A percentile compares a stretch with the other conserved stretches of the same genome.
Conservation (phyloP, 495 filamentous ascomycete genomes). For the Penicillium dipodomyicola region DNA sequence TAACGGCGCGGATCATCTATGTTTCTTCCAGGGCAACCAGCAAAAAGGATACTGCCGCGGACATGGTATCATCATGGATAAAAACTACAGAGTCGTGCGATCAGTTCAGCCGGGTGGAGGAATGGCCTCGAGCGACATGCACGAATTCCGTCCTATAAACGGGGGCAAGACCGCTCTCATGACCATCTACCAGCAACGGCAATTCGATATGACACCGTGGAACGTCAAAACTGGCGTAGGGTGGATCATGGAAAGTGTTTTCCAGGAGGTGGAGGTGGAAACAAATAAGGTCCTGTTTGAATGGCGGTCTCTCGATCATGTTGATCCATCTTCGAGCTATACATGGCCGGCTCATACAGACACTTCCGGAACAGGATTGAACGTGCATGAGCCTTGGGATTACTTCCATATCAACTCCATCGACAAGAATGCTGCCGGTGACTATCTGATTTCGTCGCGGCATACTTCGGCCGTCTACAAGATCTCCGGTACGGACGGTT, state of each 20-base stretch:
- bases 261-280: constrained; percentile 52
- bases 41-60: constrained; percentile 54
- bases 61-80: constrained; percentile 54
- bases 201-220: constrained; percentile 52
- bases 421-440: constrained; percentile 55
- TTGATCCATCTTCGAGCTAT: constrained; percentile 46
- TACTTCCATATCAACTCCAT: constrained; percentile 67
- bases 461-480: constrained; percentile 58
- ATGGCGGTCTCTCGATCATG: constrained; percentile 52
- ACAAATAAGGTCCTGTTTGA: constrained; percentile 52
- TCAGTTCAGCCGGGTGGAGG: constrained; percentile 45
- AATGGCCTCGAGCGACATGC: constrained; percentile 50
- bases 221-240: constrained; percentile 48
- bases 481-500: constrained; percentile 57
- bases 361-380: constrained; percentile 45
- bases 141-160: constrained; percentile 50
- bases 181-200: constrained; percentile 55
- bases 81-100: constrained; percentile 48
- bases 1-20: constrained; percentile 49
- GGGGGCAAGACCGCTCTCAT: constrained; percentile 52
- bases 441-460: constrained; percentile 60
- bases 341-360: constrained; percentile 47
- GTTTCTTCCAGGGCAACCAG: constrained; percentile 54
- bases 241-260: constrained; percentile 52
- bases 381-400: constrained; percentile 53